phyloP scores from a whole-genome alignment of 1,284 basidiomycete genomes.

The Caloboletus firmus region DNA sequence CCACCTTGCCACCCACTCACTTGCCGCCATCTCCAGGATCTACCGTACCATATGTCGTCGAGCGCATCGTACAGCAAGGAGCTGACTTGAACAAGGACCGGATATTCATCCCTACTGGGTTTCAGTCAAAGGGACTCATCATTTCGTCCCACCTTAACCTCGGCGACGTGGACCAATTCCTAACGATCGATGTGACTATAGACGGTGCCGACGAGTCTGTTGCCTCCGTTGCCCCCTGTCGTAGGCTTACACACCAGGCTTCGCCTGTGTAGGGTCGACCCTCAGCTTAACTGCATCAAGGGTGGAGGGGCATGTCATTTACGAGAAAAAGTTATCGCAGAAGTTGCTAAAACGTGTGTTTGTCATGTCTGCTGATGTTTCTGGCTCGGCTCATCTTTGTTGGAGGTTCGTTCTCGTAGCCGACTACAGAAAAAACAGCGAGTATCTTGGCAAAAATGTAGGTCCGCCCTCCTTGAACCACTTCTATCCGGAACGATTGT shows the following conservation, averaged over 20 bases:
- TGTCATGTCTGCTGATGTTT: background rate
- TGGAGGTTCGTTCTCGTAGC: constrained; percentile 89
- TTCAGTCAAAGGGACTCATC: constrained; percentile 96
- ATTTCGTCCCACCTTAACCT: constrained; percentile 77
- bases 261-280: constrained; percentile 68
- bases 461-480: constrained; percentile 32
- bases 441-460: constrained; percentile 81
- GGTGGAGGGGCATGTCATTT: constrained; percentile 97
- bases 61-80: constrained; percentile 90
- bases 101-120: constrained; percentile 92
- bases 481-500: background rate
- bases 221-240: constrained; percentile 37
- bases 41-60: constrained; percentile 97
- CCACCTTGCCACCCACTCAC: background rate
- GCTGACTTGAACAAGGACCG: constrained; percentile 72
- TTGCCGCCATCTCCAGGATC: constrained; percentile 57
- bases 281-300: constrained; percentile 91
- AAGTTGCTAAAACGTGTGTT: constrained; percentile 81
- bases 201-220: constrained; percentile 96
- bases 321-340: constrained; percentile 95
- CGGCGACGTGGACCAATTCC: constrained; percentile 92
- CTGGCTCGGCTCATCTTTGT: constrained; percentile 6
- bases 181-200: constrained; percentile 90
- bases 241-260: background rate
- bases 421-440: constrained; percentile 91